Evolutionary conservation across 139 green algal species (phyloP), one percentile per base, ranked within the genome.

Genomic region (Picochlorum sp.): DNA sequence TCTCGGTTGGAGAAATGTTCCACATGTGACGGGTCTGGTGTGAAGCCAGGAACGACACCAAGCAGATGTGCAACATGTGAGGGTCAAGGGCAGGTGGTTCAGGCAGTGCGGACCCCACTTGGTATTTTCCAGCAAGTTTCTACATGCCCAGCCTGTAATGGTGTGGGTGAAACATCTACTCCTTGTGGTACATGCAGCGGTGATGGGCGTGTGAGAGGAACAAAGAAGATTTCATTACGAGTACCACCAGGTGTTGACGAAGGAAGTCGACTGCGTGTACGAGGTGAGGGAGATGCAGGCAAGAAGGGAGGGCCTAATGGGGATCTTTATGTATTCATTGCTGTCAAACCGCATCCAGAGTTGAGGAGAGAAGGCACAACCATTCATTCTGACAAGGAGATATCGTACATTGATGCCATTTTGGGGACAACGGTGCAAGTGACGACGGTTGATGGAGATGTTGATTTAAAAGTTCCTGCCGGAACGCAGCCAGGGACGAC

Each of bases 261-360:
- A 13, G 90, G 86, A 61, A 87, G 71, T 49, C 70, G 93, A 61
- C 78, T 99, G 74, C 88, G 94, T 10, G 90, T 99, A 61, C 72
- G 85, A 18, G 82, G 82, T 13, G 92, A 98, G 76, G 92, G 79
- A n/a, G 70, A 79, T 21, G 59, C 77, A 16, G 79, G 79, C 13
- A 28, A 60, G 47, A 78, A 73, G n/a, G 85, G 84, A 23, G 90
- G 89, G 13, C 76, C 83, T 34, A 49, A 77, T 0, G 94, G 94
- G 26, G 92, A 99, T 78, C 75, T 99, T 20, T 97, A 94, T 63
- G 94, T 98, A 14, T 96, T 94, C 70, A 85, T 97, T 52, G 61
- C 21, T 4, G 90, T 98, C 8, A 82, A 83, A 65, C 51, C 82
- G 1, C 87, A 98, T 73, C 75, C 84, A 1, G 79, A 95, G 67